Evolutionary conservation across 192 early-diverging fungal genomes (phyloP).

Genomic region (Entomortierella lignicola): DNA sequence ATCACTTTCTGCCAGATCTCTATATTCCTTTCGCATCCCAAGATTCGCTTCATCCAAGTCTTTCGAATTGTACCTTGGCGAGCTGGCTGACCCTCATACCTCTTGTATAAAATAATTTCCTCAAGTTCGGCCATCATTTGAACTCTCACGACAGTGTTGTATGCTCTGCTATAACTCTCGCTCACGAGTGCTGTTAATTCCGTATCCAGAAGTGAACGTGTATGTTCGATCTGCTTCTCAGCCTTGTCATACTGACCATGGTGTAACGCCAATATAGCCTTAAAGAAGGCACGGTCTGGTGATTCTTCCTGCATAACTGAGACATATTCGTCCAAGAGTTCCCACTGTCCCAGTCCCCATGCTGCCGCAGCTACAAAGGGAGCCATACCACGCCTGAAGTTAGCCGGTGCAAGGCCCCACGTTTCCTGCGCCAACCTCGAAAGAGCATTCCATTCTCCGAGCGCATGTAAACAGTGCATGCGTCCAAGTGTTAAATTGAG

Average conservation of each 20-base stretch:
- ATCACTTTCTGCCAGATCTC: slow-evolving; percentile 96
- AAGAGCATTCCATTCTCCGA: slow-evolving; percentile 94
- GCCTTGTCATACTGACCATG: slow-evolving; percentile 79
- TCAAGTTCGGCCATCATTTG: slow-evolving; percentile 99
- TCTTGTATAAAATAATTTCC: slow-evolving; percentile 93
- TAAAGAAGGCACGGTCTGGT: slow-evolving; percentile 88
- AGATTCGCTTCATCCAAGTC: slow-evolving; percentile 91
- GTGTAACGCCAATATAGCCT: slow-evolving; percentile 85
- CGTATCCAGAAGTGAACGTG: slow-evolving; percentile 83
- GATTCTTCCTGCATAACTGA: slow-evolving; percentile 74
- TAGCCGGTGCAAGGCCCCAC: slow-evolving; percentile 71
- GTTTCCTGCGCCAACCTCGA: slow-evolving; percentile 80
- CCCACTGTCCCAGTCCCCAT: slow-evolving; percentile 92
- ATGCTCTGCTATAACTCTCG: slow-evolving; percentile 95
- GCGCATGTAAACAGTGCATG: slow-evolving; percentile 92
- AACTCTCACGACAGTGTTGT: slow-evolving; percentile 87
- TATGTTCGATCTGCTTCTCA: slow-evolving; percentile 76
- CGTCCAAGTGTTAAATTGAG: slow-evolving; percentile 80
- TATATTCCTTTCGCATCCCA: slow-evolving; percentile 91
- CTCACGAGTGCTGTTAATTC: slow-evolving; percentile 88
- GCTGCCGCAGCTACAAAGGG: slow-evolving; percentile 89
- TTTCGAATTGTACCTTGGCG: slow-evolving; percentile 77
- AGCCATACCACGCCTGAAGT: slow-evolving; percentile 80
- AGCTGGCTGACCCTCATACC: slow-evolving; percentile 79
- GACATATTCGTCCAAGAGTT: slow-evolving; percentile 90